These are phyloP conservation scores for Xylaria castorea DNA, from an alignment of 495 filamentous ascomycete genomes.

Conservation along the genomic window DNA sequence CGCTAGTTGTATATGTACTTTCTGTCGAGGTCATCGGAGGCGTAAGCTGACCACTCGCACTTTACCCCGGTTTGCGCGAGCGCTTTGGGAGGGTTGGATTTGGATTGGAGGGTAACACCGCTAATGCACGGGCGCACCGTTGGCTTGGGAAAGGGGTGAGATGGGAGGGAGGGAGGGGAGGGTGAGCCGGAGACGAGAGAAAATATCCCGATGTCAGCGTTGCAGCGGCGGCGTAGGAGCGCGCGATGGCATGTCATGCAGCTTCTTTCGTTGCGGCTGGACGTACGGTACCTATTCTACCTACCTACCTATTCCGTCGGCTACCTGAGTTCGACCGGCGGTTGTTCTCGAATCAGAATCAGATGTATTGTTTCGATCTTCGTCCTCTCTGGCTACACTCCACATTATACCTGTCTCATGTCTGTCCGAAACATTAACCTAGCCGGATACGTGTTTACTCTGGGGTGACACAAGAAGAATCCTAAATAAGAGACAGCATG, in stretches of 20 bases:
- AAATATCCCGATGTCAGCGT: constrained; percentile 19
- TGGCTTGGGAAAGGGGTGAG: constrained; percentile 20
- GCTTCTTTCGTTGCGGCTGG: constrained; percentile 19
- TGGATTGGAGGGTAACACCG: constrained; percentile 8
- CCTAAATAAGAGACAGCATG: not conserved
- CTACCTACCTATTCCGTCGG: constrained; percentile 13
- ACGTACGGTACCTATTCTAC: constrained; percentile 18
- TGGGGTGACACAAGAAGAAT: constrained; percentile 3
- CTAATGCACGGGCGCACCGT: constrained; percentile 20
- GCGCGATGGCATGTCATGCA: not conserved
- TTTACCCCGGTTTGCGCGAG: constrained; percentile 19
- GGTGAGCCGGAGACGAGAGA: constrained; percentile 10
- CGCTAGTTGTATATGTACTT: constrained; percentile 18
- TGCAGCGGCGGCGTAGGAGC: not conserved
- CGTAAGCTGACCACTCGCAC: constrained; percentile 26
- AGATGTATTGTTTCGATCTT: not conserved
- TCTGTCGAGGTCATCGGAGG: not conserved
- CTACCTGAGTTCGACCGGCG: not conserved
- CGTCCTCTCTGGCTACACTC: not conserved
- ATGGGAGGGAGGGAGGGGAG: not conserved
- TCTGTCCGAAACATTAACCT: not conserved
- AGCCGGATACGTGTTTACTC: not conserved
- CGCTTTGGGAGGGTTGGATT: not conserved
- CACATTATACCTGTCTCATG: not conserved
- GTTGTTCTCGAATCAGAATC: constrained; percentile 19